These are phyloP conservation scores for Fusarium anguioides DNA, from an alignment of 2,329 filamentous ascomycete genomes.

Conservation along the genomic window DNA sequence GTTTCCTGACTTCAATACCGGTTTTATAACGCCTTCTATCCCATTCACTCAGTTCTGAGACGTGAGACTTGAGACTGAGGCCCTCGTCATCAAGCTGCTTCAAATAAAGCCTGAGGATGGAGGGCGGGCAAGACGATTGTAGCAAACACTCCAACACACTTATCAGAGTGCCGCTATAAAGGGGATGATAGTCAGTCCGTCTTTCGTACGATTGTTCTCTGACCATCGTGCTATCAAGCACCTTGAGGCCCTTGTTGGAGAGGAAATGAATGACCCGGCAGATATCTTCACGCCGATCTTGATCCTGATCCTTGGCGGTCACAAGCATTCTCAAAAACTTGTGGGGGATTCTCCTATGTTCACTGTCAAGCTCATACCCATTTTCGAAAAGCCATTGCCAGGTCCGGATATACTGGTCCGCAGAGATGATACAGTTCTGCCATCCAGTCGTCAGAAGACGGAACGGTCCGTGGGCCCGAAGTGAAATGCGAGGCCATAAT, in stretches of 20 bases:
- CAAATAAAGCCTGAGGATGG: constrained; percentile 1
- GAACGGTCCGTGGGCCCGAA: too few relatives aligned
- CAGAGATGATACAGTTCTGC: neutral
- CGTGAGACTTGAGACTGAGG: neutral
- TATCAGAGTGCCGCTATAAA: neutral
- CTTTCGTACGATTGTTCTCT: too few relatives aligned
- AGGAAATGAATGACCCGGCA: neutral
- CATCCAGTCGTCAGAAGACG: neutral
- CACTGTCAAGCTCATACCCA: neutral
- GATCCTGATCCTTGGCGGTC: neutral
- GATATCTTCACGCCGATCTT: neutral
- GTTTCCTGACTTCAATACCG: neutral
- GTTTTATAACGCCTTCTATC: neutral
- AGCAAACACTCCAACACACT: neutral
- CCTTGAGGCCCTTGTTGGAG: neutral
- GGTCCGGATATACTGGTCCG: neutral
- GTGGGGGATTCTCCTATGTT: neutral
- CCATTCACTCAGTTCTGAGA: neutral
- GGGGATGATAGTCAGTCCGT: neutral
- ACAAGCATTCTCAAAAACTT: neutral
- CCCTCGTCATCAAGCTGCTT: neutral
- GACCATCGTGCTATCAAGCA: neutral
- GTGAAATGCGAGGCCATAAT: too few relatives aligned
- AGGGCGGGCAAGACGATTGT: neutral
- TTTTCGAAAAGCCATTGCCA: neutral